Base-by-base conservation (phyloP, 139 green algal species). In the Trebouxia sp. region DNA sequence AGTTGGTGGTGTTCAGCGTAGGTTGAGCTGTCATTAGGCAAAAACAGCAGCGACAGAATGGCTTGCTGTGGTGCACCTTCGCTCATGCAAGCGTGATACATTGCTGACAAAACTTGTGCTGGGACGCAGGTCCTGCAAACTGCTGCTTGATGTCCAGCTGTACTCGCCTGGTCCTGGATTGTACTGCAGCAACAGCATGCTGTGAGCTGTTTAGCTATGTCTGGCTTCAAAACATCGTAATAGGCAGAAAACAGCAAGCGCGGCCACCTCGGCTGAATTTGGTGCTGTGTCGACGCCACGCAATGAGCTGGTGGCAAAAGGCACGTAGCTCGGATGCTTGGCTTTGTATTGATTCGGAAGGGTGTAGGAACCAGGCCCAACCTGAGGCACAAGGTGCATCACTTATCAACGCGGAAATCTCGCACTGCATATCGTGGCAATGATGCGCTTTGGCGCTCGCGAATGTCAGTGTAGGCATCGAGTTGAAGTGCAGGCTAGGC, bases 81-180 rank as follows among this genome's bases (percentile, higher is more conserved):
- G 32, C 62, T 72, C 62, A 72, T 72, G 62, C 0, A 72, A 35
- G 26, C 62, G 42, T n/a, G 62, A 72, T 14, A 72, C 62, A 43
- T 72, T 72, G 15, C 62, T 72, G 5, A 72, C 32, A 35, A 72
- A 72, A 35, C 62, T 45, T 30, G 62, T 72, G 62, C 62, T 72
- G 32, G 62, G 62, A 43, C 43, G 62, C 14, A 45, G 62, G 6
- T 5, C 20, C 20, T 72, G 62, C 28, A 35, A 35, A 11, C 32
- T 37, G 20, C 62, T 72, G 28, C 32, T 43, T 24, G n/a, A 28
- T 17, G 62, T 37, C 35, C 15, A 72, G 32, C 15, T 72, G 62
- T 72, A 72, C 32, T 72, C 62, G 6, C 62, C 62, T 45, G 62
- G 62, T 5, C 62, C 62, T 30, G 62, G 62, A 41, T 72, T 72